Base-by-base conservation (phyloP, 345 rosid species). In the Pelargonium nanum region DNA sequence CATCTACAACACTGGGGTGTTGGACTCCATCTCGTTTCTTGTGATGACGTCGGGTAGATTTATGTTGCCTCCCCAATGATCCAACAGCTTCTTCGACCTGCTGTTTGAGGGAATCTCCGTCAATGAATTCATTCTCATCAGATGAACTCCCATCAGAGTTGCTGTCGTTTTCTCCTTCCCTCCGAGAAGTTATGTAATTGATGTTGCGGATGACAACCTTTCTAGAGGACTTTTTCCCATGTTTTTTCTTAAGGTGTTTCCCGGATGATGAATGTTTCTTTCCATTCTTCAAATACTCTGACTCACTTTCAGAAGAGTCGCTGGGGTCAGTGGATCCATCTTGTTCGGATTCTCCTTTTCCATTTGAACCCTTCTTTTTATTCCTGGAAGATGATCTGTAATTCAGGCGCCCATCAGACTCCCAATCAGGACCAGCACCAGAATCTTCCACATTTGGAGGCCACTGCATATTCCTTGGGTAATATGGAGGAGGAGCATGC, bases 181-280 rank as follows among this genome's bases (percentile, higher is more conserved):
- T 82, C 73, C 77, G 81, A 2, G 97, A 89, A 62, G 99, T 81
- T 52, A 93, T 87, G 75, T 93, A 93, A 72, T 93, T 93, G 60
- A 93, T 93, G 68, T 93, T 93, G 65, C 92, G 92, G 56, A 93
- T 93, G 24, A 93, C 94, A 17, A 93, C 97, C 78, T 79, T 89
- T 65, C 91, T 81, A 3, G 96, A 93, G 24, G 86, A 77, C 65
- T 81, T 85, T 65, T 87, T 87, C 56, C 85, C 94, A 53, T 75
- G 83, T 59, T 70, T 83, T 62, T 75, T 89, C 75, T 65, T 78
- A n/a, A 30, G 71, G 32, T 3, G 68, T 61, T 72, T 72, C 71
- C 67, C 70, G 56, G 32, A 65, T 6, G 52, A 73, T 60, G 74
- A 53, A 58, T 52, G 51, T 52, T 24, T 70, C 30, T 68, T 68